Base-by-base conservation (phyloP, 345 rosid species). In the Camelina hispida region DNA sequence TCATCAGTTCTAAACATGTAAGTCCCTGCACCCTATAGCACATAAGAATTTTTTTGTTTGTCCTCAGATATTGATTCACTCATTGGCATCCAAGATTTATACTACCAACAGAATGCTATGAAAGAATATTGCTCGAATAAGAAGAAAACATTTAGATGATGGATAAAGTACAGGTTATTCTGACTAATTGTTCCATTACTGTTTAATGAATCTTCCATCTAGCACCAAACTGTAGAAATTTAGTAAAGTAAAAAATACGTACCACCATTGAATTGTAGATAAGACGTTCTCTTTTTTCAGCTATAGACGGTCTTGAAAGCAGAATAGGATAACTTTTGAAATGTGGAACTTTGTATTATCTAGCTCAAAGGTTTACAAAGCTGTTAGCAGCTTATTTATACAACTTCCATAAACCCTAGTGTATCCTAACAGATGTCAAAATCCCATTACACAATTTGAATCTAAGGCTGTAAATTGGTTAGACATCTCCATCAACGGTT, bases 181-280 rank as follows among this genome's bases (percentile, higher is more conserved):
- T 3, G 25, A 23, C 25, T 23, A 23, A 23, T 23, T 23, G 25
- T 23, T 23, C 25, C 25, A 23, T 23, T 23, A 23, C 11, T 47
- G 50, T 50, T 71, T 11, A 38, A 25, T 6, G 46, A 55, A 53
- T 62, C n/a, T 53, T 40, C 7, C 35, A 10, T 55, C 5, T 44
- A 65, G 38, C 62, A 67, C 48, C 64, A n/a, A 57, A 66, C 28
- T 40, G 62, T 50, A 30, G 10, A 58, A 12, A 35, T 18, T 9
- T 40, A 46, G 9, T 22, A 48, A 59, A 7, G 59, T 57, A 34
- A 50, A 56, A 38, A 40, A 51, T 69, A 76, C 94, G 52, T 85
- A 94, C 98, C 95, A 94, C 98, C 79, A 94, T 72, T 62, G 97
- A 90, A 79, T 91, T 94, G 86, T 91, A 94, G 68, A 91, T 91